Percentiles rank a stretch among this genome's conserved stretches.
Conservation (phyloP, 2,329 filamentous ascomycete genomes). For the Diaporthe batatas region DNA sequence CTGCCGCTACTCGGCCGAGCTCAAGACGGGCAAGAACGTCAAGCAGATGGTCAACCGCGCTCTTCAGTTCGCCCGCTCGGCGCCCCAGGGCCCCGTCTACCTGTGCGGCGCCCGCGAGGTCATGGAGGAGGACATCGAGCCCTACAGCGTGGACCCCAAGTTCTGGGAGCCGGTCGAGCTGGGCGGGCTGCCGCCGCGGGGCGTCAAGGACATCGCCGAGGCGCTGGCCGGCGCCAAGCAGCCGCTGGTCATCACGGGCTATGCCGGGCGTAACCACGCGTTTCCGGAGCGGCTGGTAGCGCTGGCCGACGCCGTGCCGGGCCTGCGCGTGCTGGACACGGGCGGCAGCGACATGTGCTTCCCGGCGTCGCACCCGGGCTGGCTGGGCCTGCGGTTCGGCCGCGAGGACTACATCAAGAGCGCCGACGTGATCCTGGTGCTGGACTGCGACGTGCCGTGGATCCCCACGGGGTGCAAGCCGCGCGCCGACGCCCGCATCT, state of each 20-base stretch:
- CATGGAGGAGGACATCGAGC: conserved; percentile 86
- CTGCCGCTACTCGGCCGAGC: conserved; percentile 85
- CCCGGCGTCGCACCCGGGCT: conserved; percentile 76
- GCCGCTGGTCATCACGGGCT: conserved; percentile 79
- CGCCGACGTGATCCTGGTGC: conserved; percentile 86
- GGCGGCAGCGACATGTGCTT: conserved; percentile 87
- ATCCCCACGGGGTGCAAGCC: conserved; percentile 81
- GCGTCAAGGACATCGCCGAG: conserved; percentile 71
- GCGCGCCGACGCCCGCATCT: conserved; percentile 64
- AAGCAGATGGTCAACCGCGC: conserved; percentile 92
- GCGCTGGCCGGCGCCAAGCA: conserved; percentile 73
- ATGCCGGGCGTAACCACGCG: conserved; percentile 76
- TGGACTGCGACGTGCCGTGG: conserved; percentile 95
- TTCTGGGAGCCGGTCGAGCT: conserved; percentile 80
- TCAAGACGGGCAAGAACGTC: conserved; percentile 86
- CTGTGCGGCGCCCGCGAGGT: conserved; percentile 83
- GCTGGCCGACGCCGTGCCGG: conserved; percentile 76
- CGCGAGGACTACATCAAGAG: conserved; percentile 78
- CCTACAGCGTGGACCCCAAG: conserved; percentile 76
- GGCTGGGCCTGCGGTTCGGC: conserved; percentile 80
- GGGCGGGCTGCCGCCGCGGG: conserved; percentile 66
- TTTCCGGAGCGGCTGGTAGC: conserved; percentile 73
- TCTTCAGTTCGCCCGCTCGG: conserved; percentile 82
- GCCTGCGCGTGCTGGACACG: conserved; percentile 79
- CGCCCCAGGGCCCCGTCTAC: conserved; percentile 85